These are phyloP conservation scores for Coccinonectria pachysandricola DNA, from an alignment of 2,329 filamentous ascomycete genomes.

Conservation along the genomic window DNA sequence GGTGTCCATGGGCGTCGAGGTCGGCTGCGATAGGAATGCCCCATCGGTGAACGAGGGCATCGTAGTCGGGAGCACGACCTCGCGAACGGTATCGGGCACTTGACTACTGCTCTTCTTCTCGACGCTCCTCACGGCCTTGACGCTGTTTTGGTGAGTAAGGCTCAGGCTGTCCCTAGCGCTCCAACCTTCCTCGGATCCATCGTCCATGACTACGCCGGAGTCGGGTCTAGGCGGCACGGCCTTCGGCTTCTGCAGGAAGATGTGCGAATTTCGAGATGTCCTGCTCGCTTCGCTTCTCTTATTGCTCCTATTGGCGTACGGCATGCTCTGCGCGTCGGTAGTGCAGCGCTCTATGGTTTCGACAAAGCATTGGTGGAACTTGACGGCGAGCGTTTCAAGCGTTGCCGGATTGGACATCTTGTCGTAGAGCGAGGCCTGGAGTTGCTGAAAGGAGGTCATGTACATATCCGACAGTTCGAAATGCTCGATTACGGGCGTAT, in stretches of 20 bases:
- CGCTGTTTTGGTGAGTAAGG: conserved; percentile 21
- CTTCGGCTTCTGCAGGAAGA: conserved; percentile 13
- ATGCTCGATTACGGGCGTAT: conserved; percentile 31
- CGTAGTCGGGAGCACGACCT: conserved; percentile 8
- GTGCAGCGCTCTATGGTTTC: conserved; percentile 29
- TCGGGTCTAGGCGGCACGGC: conserved; percentile 23
- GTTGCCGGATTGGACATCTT: conserved; percentile 28
- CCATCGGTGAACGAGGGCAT: conserved; percentile 10
- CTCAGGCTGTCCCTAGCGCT: conserved; percentile 16
- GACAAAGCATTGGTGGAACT: conserved; percentile 31
- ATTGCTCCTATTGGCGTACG: conserved; percentile 31
- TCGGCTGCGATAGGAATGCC: conserved; percentile 11
- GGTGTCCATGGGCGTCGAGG: conserved; percentile 12
- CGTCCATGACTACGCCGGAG: conserved; percentile 29
- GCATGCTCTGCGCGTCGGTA: conserved; percentile 24
- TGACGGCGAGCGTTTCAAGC: conserved; percentile 27
- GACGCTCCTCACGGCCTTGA: conserved; percentile 17
- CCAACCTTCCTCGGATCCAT: conserved; percentile 28
- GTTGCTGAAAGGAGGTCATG: conserved; percentile 22
- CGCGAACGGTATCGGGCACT: conserved; percentile 13
- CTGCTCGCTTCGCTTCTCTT: conserved; percentile 24
- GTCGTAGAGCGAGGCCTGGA: conserved; percentile 25
- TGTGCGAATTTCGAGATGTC: conserved; percentile 11
- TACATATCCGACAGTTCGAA: conserved; percentile 28
- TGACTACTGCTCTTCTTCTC: conserved; percentile 15